A percentile compares a stretch with the other conserved stretches of the same genome.
phyloP scores from a whole-genome alignment of 176 grass and related monocot species.

The Bothriochloa decipiens region DNA sequence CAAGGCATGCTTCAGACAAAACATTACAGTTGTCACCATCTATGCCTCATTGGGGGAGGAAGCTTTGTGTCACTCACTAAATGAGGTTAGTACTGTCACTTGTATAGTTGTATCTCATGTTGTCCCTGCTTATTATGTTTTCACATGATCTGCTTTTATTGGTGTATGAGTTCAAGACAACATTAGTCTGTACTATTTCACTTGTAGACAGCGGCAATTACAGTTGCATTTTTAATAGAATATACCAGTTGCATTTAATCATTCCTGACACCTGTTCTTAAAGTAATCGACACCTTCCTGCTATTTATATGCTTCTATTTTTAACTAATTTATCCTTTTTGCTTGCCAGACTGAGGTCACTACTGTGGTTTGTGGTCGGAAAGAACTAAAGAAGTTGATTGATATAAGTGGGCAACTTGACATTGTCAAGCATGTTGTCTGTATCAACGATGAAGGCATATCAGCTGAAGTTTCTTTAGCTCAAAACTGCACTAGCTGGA shows the following conservation, averaged over 20 bases:
- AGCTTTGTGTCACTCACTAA: conserved; percentile 93
- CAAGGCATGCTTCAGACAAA: conserved; percentile 94
- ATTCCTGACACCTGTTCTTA: neutral
- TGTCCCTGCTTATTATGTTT: neutral
- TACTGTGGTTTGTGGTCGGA: conserved; percentile 85
- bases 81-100: conserved; percentile 70
- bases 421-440: conserved; percentile 76
- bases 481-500: conserved; percentile 69
- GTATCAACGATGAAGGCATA: conserved; percentile 78
- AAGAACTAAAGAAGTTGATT: conserved; percentile 94
- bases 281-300: conserved; percentile 13
- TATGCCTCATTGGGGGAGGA: conserved; percentile 94
- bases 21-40: conserved; percentile 85
- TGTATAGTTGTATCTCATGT: conserved; percentile 20
- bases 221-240: conserved; percentile 3
- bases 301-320: conserved; percentile 26
- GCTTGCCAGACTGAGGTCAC: conserved; percentile 85
- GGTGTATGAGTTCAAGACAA: conserved; percentile 22
- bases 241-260: conserved; percentile 2
- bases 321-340: conserved; percentile 14
- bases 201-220: conserved; percentile 3
- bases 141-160: conserved; percentile 21
- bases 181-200: neutral
- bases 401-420: conserved; percentile 81
- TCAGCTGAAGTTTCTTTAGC: conserved; percentile 68